These are phyloP conservation scores for Aureobasidium sp. DNA, from an alignment of 2,329 filamentous ascomycete genomes.

Conservation along the genomic window DNA sequence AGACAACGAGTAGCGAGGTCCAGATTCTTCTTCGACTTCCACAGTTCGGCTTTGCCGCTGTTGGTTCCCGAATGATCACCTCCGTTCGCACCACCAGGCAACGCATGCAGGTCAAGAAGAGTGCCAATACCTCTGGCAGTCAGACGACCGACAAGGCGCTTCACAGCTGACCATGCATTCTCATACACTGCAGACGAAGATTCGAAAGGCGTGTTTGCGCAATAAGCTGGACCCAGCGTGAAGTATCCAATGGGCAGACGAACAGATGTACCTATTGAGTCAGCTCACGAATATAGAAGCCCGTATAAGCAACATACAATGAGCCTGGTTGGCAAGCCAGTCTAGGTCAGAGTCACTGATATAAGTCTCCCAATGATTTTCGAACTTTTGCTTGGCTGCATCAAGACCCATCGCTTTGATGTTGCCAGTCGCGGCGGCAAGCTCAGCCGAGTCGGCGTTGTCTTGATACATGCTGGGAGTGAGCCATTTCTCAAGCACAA, in stretches of 20 bases:
- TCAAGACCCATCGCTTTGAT: slow-evolving; percentile 41
- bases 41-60: slow-evolving; percentile 44
- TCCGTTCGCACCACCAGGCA: slow-evolving; percentile 50
- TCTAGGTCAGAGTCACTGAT: slow-evolving; percentile 44
- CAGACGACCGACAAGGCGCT: slow-evolving; percentile 39
- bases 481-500: slow-evolving; percentile 54
- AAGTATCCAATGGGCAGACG: slow-evolving; percentile 55
- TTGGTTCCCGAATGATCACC: slow-evolving; percentile 50
- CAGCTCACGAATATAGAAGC: background rate
- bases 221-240: slow-evolving; percentile 45
- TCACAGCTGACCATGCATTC: slow-evolving; percentile 46
- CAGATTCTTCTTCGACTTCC: slow-evolving; percentile 37
- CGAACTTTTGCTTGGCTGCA: slow-evolving; percentile 42
- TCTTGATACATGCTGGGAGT: slow-evolving; percentile 42
- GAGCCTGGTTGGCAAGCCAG: slow-evolving; percentile 45
- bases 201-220: slow-evolving; percentile 45
- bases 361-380: slow-evolving; percentile 46
- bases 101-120: slow-evolving; percentile 50
- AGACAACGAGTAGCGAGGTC: slow-evolving; percentile 41
- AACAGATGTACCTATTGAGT: slow-evolving; percentile 39
- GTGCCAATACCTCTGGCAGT: slow-evolving; percentile 44
- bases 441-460: slow-evolving; percentile 40
- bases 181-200: slow-evolving; percentile 41
- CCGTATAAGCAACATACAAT: slow-evolving; percentile 29
- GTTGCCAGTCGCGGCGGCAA: slow-evolving; percentile 44